Base-by-base conservation (phyloP, 768 basidiomycete species). In the Thelephora aurantiotincta region DNA sequence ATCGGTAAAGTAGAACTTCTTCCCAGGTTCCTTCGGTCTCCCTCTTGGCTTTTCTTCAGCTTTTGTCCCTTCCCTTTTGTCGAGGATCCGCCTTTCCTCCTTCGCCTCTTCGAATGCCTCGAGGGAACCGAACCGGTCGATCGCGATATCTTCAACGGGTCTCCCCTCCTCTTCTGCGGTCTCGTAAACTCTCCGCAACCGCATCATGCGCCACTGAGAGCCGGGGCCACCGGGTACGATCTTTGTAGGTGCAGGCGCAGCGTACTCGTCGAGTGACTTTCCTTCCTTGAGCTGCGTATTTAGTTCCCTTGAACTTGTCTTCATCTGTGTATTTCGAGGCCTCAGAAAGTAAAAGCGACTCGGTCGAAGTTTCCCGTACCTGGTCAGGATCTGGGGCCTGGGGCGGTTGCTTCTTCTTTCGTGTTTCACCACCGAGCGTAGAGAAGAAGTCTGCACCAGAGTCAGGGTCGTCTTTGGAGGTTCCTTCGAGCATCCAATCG, bases 181-280 rank as follows among this genome's bases (percentile, higher is more conserved):
- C 60, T 98, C 94, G 58, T 89, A 93, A 1, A 90, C 82, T 13
- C 87, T 74, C 35, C 81, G 77, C 0, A 99, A 75, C 55, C 92
- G 90, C 81, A 88, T 91, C 96, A 98, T 98, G 13, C 96, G 80
- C 94, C 96, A 99, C 58, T 79, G 80, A 2, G 89, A 90, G 11
- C 94, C 94, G 4, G 92, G 85, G 1, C 90, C 91, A 2, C 94
- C 94, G 0, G 91, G 89, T 0, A 74, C 77, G 47, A 68, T 60
- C 18, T 74, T 58, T 60, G 73, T 77, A 5, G 71, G 63, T 44
- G 66, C 57, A 3, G 71, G 58, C 20, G 67, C 66, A 45, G 69
- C 65, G 11, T 67, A 59, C 49, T 74, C 63, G 20, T 67, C 60
- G 9, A 67, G 50, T 34, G 58, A 30, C 23, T 54, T 64, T 7